Percentiles rank a stretch among this genome's conserved stretches.
Evolutionary conservation across 192 early-diverging fungal species (phyloP).

Genomic region (Rhizophagus sp.): DNA sequence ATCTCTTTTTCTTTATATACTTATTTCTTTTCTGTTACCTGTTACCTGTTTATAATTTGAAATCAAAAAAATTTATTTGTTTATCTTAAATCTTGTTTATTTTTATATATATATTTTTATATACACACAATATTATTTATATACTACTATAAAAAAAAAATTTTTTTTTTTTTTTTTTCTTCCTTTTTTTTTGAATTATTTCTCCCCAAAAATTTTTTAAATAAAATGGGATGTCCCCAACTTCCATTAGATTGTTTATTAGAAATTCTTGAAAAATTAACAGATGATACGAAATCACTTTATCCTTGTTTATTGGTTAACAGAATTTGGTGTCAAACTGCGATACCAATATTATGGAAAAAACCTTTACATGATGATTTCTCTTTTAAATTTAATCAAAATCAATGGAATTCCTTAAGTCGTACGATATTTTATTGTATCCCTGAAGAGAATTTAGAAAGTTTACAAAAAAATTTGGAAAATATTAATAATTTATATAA

Average conservation of each 20-base stretch:
- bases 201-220: too few species aligned
- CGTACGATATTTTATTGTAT: not conserved
- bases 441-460: not conserved
- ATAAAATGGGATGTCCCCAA: not conserved
- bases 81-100: too few species aligned
- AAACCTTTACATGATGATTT: not conserved
- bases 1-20: too few species aligned
- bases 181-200: too few species aligned
- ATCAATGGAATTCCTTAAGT: not conserved
- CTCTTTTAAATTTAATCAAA: not conserved
- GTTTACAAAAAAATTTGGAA: not conserved
- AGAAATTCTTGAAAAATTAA: not conserved
- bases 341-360: slow-evolving; percentile 3
- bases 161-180: too few species aligned
- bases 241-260: not conserved
- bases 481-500: too few species aligned
- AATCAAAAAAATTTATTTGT: too few species aligned
- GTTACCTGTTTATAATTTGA: too few species aligned
- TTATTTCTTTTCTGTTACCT: too few species aligned
- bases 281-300: not conserved
- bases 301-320: slow-evolving; percentile 1
- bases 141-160: too few species aligned
- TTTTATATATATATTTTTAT: too few species aligned
- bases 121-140: too few species aligned
- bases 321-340: not conserved